Conservation (phyloP, 495 filamentous ascomycete genomes). For the Apiosordaria backusii region DNA sequence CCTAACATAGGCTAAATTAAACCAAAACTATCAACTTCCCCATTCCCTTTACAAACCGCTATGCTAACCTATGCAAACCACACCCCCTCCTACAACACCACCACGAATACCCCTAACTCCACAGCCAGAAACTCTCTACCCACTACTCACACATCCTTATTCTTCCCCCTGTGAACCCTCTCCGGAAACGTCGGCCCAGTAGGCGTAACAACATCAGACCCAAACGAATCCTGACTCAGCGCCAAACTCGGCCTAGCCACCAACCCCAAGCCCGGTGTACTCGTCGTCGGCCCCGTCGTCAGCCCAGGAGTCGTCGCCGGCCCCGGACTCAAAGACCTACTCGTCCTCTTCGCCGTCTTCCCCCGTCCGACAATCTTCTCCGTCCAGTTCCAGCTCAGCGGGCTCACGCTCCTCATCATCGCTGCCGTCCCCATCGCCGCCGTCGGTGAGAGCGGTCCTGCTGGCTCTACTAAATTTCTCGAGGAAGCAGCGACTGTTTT, state of each 20-base stretch:
- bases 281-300: slow-evolving; percentile 12
- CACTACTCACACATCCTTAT: background rate
- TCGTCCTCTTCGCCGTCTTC: background rate
- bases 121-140: too few species aligned
- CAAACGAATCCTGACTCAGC: background rate
- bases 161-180: background rate
- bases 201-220: background rate
- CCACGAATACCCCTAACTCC: too few species aligned
- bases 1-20: too few species aligned
- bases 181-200: background rate
- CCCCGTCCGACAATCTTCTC: slow-evolving; percentile 55
- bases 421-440: background rate
- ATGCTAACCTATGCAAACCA: background rate
- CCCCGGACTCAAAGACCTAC: background rate
- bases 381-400: slow-evolving; percentile 51
- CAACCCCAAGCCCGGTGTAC: background rate
- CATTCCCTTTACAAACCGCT: background rate
- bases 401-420: slow-evolving; percentile 14
- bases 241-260: background rate
- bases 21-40: background rate
- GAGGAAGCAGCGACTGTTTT: slow-evolving; percentile 6
- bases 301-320: background rate
- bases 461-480: background rate
- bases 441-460: background rate
- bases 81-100: background rate